These are phyloP conservation scores for Neurospora sp. DNA, from an alignment of 495 filamentous ascomycete genomes.

Conservation along the genomic window DNA sequence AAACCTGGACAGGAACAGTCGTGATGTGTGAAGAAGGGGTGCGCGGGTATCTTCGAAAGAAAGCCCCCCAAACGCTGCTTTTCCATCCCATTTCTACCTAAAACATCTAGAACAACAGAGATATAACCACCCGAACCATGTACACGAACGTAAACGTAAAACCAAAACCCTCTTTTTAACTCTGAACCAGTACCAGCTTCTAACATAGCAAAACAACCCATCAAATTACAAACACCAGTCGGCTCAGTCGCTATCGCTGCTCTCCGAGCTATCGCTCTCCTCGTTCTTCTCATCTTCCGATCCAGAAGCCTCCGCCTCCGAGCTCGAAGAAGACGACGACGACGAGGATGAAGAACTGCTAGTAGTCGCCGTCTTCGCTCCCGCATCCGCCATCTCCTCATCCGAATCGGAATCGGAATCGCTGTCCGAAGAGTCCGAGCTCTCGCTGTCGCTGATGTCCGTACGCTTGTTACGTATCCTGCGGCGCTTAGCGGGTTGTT, in stretches of 20 bases:
- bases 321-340: slow-evolving; percentile 14
- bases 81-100: neutral
- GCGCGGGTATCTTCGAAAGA: neutral
- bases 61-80: neutral
- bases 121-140: neutral
- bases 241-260: neutral
- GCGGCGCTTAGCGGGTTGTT: slow-evolving; percentile 42
- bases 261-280: slow-evolving; percentile 7
- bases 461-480: slow-evolving; percentile 42
- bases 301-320: slow-evolving; percentile 1
- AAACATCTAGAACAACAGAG: neutral
- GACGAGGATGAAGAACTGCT: slow-evolving; percentile 26
- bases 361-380: slow-evolving; percentile 8
- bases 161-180: neutral
- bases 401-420: slow-evolving; percentile 9
- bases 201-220: neutral
- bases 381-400: neutral
- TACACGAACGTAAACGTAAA: neutral
- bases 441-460: slow-evolving; percentile 25
- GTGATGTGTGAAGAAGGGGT: neutral
- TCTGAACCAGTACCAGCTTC: neutral
- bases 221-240: too few relatives aligned
- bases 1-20: neutral
- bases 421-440: slow-evolving; percentile 8
- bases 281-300: slow-evolving; percentile 10